These are phyloP conservation scores for Boletus sensibilis DNA, from an alignment of 768 basidiomycete genomes.

Conservation along the genomic window DNA sequence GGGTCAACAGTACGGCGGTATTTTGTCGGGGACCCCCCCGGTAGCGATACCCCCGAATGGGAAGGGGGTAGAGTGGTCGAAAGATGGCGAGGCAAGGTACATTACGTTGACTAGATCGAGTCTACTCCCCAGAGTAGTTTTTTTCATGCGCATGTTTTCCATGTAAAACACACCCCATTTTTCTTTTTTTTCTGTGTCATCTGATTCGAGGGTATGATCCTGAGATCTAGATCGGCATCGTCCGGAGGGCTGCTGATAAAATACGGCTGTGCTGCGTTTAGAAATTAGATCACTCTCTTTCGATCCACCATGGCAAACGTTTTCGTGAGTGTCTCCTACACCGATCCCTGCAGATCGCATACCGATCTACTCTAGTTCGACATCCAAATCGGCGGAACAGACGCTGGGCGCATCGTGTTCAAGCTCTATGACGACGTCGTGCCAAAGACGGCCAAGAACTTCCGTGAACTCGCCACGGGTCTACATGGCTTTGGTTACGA, in stretches of 20 bases:
- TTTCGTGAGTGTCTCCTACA: slow-evolving; percentile 9
- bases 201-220: slow-evolving; percentile 4
- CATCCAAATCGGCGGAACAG: slow-evolving; percentile 45
- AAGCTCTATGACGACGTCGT: slow-evolving; percentile 80
- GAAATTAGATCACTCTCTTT: background rate
- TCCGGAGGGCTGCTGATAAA: slow-evolving; percentile 8
- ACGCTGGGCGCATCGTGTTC: slow-evolving; percentile 68
- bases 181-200: background rate
- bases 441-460: slow-evolving; percentile 76
- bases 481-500: slow-evolving; percentile 71
- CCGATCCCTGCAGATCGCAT: slow-evolving; percentile 2
- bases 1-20: background rate
- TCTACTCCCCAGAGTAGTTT: background rate
- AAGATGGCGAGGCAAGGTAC: background rate
- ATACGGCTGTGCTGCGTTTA: background rate
- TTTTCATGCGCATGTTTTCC: background rate
- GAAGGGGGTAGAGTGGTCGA: too few relatives aligned
- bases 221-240: slow-evolving; percentile 14
- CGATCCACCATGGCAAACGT: slow-evolving; percentile 25
- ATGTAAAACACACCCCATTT: slow-evolving; percentile 5
- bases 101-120: background rate
- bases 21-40: background rate
- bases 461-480: slow-evolving; percentile 86
- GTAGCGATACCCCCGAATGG: background rate
- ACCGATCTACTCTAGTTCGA: slow-evolving; percentile 54